Evolutionary conservation across 2,329 filamentous ascomycete species (phyloP), one percentile per base, ranked within the genome.

Genomic region (Beauveria sp.): DNA sequence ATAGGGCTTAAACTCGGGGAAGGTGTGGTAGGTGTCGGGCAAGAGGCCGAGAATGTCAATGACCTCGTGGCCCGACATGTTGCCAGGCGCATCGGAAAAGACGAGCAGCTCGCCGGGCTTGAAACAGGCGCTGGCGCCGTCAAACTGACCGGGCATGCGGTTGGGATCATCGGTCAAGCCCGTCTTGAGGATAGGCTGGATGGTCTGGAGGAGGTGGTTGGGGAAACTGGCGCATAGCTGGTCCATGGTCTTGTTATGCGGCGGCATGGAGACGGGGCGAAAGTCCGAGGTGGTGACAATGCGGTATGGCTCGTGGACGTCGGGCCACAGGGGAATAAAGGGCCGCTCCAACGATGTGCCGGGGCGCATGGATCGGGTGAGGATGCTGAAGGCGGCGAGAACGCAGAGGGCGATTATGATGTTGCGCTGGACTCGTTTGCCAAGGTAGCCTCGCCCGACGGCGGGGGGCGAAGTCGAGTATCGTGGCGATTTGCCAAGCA

Each of bases 21-120:
- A 64, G 49, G 70, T 60, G 65, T 70, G 71, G 63, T 77, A 78
- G 2, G 70, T 66, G 7, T 67, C 70, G 3, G 81, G 79, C 4
- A 84, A 69, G 58, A 76, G 72, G 20, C 73, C 72, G 20, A 82
- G 74, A 20, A 81, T 71, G 63, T 82, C 78, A 61, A 79, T 71
- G 10, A 76, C 73, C 5, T 70, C 67, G 56, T 77, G 75, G n/a
- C 75, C 76, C 54, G 73, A 71, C 20, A 81, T 69, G 7, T 71
- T 69, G 58, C 80, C 76, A 51, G 77, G 77, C 14, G 79, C 73
- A 66, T 84, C 81, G 59, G 81, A 82, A 66, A 81, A 78, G 65
- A 84, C 71, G 55, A 81, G 51, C 61, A 61, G 63, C 73, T 69
- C 8, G 63, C 65, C 28, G 83, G 79, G 68, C 78, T 84, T 38